Percentiles rank a stretch among this genome's conserved stretches.
phyloP scores from a whole-genome alignment of 1,284 basidiomycete species.

The Chalciporus sp. region DNA sequence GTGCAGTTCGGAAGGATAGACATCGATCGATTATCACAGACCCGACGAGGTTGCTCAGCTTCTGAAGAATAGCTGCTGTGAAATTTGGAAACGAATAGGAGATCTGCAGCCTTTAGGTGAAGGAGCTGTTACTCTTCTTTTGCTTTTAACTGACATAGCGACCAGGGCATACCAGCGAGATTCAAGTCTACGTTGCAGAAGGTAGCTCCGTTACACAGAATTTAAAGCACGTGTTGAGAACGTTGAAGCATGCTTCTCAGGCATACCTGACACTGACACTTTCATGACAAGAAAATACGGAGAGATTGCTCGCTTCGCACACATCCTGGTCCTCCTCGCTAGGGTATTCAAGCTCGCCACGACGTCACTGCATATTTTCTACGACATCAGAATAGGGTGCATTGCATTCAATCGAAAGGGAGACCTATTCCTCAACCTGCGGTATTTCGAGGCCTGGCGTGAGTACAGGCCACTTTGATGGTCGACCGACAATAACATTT shows the following conservation, averaged over 20 bases:
- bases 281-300: constrained; percentile 52
- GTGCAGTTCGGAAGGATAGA: background rate
- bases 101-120: background rate
- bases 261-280: constrained; percentile 48
- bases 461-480: constrained; percentile 36
- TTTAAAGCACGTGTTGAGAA: background rate
- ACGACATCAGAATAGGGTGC: constrained; percentile 73
- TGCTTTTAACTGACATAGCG: background rate
- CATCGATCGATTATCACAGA: background rate
- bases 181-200: constrained; percentile 4
- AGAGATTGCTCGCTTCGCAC: constrained; percentile 63
- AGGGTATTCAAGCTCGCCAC: constrained; percentile 64
- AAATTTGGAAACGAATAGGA: background rate
- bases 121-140: background rate
- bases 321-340: constrained; percentile 57
- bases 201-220: background rate
- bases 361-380: constrained; percentile 81
- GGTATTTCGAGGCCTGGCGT: constrained; percentile 88
- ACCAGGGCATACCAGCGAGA: background rate
- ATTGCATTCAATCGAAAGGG: constrained; percentile 93
- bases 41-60: background rate
- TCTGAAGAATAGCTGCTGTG: too few relatives aligned
- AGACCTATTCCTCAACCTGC: constrained; percentile 84
- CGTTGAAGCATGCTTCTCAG: constrained; percentile 34
- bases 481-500: background rate